Evolutionary conservation across 2,329 filamentous ascomycete species (phyloP).

Genomic region (Neoarthrinium moseri): DNA sequence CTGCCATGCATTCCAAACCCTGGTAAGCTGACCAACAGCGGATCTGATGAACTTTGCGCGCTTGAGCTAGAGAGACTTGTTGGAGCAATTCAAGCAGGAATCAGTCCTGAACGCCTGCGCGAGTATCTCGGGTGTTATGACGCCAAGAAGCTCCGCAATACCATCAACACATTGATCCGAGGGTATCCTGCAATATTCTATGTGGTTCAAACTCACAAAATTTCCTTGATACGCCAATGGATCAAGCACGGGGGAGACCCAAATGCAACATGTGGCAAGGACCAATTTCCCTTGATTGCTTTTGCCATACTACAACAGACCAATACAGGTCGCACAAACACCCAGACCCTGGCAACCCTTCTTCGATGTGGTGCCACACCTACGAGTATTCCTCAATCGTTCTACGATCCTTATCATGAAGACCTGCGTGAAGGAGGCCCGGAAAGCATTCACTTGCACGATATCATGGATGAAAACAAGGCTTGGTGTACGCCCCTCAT

Average conservation of each 20-base stretch:
- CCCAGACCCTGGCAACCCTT: constrained; percentile 12
- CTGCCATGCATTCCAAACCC: not conserved
- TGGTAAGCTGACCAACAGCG: not conserved
- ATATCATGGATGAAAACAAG: constrained; percentile 6
- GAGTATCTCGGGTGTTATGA: constrained; percentile 12
- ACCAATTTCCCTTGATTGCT: constrained; percentile 16
- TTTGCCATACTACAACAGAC: constrained; percentile 16
- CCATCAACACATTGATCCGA: constrained; percentile 15
- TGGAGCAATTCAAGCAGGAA: constrained; percentile 5
- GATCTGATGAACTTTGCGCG: not conserved
- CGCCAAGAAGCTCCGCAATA: not conserved
- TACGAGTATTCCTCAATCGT: constrained; percentile 14
- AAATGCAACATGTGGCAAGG: constrained; percentile 14
- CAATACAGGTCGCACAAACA: constrained; percentile 9
- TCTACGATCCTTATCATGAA: constrained; percentile 12
- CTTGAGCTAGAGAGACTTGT: not conserved
- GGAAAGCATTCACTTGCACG: constrained; percentile 8
- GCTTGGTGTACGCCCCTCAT: constrained; percentile 15
- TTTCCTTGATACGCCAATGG: constrained; percentile 16
- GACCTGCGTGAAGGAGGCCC: constrained; percentile 15
- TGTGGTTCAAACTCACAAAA: constrained; percentile 16
- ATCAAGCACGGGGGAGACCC: constrained; percentile 19
- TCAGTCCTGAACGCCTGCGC: not conserved
- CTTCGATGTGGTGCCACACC: constrained; percentile 17
- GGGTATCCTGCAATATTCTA: constrained; percentile 21